phyloP scores from a whole-genome alignment of 352 stramenopile species.

The Achlya hypogyna region DNA sequence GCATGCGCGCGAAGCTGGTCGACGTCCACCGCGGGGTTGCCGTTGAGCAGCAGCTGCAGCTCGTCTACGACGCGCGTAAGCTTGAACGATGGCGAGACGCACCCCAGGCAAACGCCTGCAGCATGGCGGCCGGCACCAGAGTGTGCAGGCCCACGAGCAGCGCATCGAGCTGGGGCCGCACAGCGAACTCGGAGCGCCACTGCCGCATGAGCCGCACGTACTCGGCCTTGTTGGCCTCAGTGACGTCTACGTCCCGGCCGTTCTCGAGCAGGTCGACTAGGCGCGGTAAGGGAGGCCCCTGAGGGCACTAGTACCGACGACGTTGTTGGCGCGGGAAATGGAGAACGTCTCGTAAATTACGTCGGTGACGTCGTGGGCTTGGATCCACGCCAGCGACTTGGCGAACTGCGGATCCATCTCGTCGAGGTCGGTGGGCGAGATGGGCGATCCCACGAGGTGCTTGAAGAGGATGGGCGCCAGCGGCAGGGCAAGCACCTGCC shows the following conservation, averaged over 20 bases:
- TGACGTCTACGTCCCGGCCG: conserved; percentile 50
- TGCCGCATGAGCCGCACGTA: conserved; percentile 59
- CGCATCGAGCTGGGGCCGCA: conserved; percentile 46
- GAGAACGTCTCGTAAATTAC: conserved; percentile 83
- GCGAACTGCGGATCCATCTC: conserved; percentile 73
- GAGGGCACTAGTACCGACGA: background rate
- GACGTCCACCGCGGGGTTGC: conserved; percentile 59
- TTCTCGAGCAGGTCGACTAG: conserved; percentile 53
- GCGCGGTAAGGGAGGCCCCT: background rate
- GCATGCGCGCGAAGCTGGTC: conserved; percentile 73
- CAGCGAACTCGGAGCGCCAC: conserved; percentile 48
- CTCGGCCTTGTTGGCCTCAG: conserved; percentile 64
- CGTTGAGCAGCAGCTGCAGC: conserved; percentile 42
- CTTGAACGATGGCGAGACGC: background rate
- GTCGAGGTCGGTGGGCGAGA: conserved; percentile 46
- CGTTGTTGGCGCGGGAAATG: conserved; percentile 26
- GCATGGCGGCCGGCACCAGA: conserved; percentile 34
- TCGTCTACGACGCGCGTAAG: conserved; percentile 21
- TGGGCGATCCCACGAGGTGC: conserved; percentile 39
- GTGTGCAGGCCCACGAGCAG: conserved; percentile 40
- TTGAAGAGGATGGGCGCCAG: conserved; percentile 71
- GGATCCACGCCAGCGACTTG: conserved; percentile 78
- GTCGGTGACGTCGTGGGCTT: conserved; percentile 68
- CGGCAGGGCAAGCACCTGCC: conserved; percentile 69
- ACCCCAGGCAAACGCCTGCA: conserved; percentile 41